Conservation (phyloP, 371 early-diverging fungal species). For the Apophysomyces sp. region DNA sequence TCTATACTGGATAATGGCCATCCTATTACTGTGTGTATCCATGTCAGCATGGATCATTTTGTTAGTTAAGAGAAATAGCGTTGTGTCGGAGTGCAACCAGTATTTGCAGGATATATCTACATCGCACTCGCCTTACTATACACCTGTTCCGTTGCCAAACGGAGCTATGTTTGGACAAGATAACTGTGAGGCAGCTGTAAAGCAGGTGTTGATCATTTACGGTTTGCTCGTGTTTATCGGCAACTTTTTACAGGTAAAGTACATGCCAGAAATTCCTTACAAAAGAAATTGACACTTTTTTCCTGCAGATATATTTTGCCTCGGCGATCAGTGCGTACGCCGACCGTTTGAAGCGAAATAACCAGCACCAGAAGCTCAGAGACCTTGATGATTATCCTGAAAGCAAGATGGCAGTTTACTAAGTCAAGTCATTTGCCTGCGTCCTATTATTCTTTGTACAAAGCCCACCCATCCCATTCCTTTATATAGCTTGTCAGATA, state of each 20-base stretch:
- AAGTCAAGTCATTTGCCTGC: neutral
- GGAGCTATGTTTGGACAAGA: constrained; percentile 34
- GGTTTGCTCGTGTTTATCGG: constrained; percentile 20
- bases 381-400: constrained; percentile 27
- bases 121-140: constrained; percentile 4
- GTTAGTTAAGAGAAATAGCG: constrained; percentile 14
- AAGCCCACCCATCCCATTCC: constrained; percentile 1
- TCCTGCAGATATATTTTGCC: constrained; percentile 18
- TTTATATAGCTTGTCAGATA: neutral
- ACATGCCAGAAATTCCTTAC: neutral
- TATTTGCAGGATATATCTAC: neutral
- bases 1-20: constrained; percentile 29
- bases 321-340: constrained; percentile 22
- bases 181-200: constrained; percentile 10
- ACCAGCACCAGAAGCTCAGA: constrained; percentile 23
- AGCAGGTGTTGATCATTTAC: constrained; percentile 11
- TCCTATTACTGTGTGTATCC: constrained; percentile 12
- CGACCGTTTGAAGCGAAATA: constrained; percentile 18
- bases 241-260: constrained; percentile 20
- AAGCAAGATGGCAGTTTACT: neutral
- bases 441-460: neutral
- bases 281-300: neutral
- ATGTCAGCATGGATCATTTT: constrained; percentile 22
- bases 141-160: constrained; percentile 48
- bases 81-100: constrained; percentile 7